A percentile compares a stretch with the other conserved stretches of the same genome.
Conservation (phyloP, 805 yeast genomes). For the Komagataella phaffii region DNA sequence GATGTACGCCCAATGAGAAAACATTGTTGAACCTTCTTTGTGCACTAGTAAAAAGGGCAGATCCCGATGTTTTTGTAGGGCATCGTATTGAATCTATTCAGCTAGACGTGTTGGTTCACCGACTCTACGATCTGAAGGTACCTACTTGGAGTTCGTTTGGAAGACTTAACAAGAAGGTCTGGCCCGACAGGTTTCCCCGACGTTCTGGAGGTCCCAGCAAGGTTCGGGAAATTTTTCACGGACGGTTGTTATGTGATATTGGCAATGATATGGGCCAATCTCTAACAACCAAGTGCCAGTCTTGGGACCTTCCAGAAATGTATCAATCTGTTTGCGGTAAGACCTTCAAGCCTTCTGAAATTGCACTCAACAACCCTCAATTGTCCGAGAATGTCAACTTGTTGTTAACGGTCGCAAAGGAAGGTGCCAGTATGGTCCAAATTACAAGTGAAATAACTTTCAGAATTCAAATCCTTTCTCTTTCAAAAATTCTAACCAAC, state of each 20-base stretch:
- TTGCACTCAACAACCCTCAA: slow-evolving; percentile 56
- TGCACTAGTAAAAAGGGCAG: slow-evolving; percentile 55
- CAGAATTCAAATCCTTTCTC: slow-evolving; percentile 70
- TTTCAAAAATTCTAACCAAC: slow-evolving; percentile 83
- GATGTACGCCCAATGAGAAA: slow-evolving; percentile 60
- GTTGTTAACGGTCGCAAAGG: slow-evolving; percentile 56
- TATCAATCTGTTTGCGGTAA: slow-evolving; percentile 62
- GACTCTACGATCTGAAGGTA: slow-evolving; percentile 66
- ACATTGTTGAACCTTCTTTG: slow-evolving; percentile 63
- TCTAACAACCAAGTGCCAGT: slow-evolving; percentile 79
- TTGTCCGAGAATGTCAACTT: slow-evolving; percentile 55
- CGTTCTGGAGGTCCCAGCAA: slow-evolving; percentile 24
- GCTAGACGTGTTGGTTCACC: slow-evolving; percentile 65
- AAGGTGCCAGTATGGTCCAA: slow-evolving; percentile 50
- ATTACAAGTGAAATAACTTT: slow-evolving; percentile 72
- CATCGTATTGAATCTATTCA: slow-evolving; percentile 73
- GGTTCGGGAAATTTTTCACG: slow-evolving; percentile 63
- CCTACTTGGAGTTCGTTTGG: slow-evolving; percentile 75
- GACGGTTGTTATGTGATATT: slow-evolving; percentile 83
- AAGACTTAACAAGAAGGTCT: slow-evolving; percentile 57
- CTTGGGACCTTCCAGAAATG: slow-evolving; percentile 93
- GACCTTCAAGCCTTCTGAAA: slow-evolving; percentile 49
- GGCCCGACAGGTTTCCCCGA: slow-evolving; percentile 62
- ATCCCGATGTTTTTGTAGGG: slow-evolving; percentile 87
- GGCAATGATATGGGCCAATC: slow-evolving; percentile 94